phyloP scores from a whole-genome alignment of 2,329 filamentous ascomycete species.

The Grosmannia serpens region DNA sequence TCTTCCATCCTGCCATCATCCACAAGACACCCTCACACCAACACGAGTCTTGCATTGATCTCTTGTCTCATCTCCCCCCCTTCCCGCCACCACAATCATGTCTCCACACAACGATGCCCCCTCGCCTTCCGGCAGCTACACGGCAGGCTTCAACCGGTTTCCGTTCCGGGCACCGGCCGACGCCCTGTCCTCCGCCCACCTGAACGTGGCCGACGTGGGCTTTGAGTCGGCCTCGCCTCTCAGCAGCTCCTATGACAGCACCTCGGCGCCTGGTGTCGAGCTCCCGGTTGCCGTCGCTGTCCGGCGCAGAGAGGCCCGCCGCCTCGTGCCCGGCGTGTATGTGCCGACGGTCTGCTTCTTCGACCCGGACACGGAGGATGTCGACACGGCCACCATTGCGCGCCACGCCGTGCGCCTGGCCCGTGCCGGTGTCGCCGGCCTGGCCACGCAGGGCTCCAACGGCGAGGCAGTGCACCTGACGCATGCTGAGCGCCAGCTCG shows the following conservation, averaged over 20 bases:
- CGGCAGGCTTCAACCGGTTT: slow-evolving; percentile 27
- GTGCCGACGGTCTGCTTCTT: slow-evolving; percentile 69
- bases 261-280: slow-evolving; percentile 12
- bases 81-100: slow-evolving; percentile 20
- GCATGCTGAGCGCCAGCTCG: slow-evolving; percentile 54
- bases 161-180: slow-evolving; percentile 16
- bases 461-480: slow-evolving; percentile 73
- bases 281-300: no score
- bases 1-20: not conserved
- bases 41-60: not conserved
- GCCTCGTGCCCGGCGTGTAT: slow-evolving; percentile 46
- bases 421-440: slow-evolving; percentile 58
- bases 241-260: slow-evolving; percentile 31
- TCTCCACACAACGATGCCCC: slow-evolving; percentile 35
- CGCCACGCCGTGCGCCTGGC: slow-evolving; percentile 58
- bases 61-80: not conserved
- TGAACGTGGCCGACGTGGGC: slow-evolving; percentile 11
- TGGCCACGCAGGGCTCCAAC: slow-evolving; percentile 71
- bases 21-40: not conserved
- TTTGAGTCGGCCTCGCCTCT: slow-evolving; percentile 21
- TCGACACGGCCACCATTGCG: slow-evolving; percentile 51
- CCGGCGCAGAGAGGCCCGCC: slow-evolving; percentile 13
- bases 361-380: slow-evolving; percentile 49
- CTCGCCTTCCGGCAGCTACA: slow-evolving; percentile 33
- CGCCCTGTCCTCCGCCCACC: not conserved